Percentiles rank a stretch among this genome's conserved stretches.
These are phyloP conservation scores for Phytopythium aichiense DNA, from an alignment of 352 stramenopile species.

Conservation along the genomic window DNA sequence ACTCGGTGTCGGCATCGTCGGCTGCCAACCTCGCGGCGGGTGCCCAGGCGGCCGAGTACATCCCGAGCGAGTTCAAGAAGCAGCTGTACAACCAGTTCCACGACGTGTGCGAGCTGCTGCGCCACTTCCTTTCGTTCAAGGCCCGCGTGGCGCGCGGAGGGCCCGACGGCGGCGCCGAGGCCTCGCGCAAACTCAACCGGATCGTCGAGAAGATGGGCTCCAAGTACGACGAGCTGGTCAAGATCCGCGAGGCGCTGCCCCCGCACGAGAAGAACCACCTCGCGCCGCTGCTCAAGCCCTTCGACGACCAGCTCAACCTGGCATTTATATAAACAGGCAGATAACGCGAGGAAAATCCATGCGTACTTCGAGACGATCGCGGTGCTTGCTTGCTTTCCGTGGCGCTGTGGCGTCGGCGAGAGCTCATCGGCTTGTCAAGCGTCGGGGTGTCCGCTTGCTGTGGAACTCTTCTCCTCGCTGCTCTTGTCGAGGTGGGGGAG, in stretches of 20 bases:
- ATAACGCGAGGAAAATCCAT: neutral
- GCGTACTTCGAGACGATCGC: too few relatives aligned
- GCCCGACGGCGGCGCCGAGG: constrained; percentile 37
- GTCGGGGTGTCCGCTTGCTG: neutral
- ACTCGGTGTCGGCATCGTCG: constrained; percentile 48
- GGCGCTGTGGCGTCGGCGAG: neutral
- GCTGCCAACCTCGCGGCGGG: constrained; percentile 44
- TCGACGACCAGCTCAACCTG: constrained; percentile 85
- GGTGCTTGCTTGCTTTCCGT: neutral
- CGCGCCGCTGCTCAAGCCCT: constrained; percentile 77
- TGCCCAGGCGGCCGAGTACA: constrained; percentile 61
- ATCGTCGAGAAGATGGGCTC: constrained; percentile 86
- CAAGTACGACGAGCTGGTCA: constrained; percentile 86
- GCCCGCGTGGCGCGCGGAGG: constrained; percentile 51
- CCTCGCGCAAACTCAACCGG: constrained; percentile 72
- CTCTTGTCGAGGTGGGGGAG: constrained; percentile 4
- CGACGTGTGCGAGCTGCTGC: constrained; percentile 77
- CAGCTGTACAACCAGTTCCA: constrained; percentile 85
- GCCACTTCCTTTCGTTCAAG: constrained; percentile 84
- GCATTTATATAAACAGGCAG: constrained; percentile 70
- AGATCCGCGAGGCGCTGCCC: constrained; percentile 73
- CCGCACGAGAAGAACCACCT: constrained; percentile 83
- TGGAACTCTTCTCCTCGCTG: constrained; percentile 10
- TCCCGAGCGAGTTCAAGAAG: constrained; percentile 86
- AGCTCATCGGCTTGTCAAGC: neutral